phyloP scores from a whole-genome alignment of 1,139 yeast species.

The Spathaspora sp. region DNA sequence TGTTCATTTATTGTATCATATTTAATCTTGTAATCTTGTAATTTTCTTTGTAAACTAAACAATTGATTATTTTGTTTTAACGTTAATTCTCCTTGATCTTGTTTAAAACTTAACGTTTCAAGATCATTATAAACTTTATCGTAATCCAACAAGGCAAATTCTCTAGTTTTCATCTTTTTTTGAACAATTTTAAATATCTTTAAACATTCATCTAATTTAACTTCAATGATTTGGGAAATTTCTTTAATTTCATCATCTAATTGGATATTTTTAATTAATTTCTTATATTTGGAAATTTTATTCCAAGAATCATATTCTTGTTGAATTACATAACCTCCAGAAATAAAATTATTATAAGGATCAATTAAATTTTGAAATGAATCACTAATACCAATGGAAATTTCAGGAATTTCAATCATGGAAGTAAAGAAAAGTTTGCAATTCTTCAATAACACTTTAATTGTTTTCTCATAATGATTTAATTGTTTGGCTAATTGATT shows the following conservation, averaged over 20 bases:
- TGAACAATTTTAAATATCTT: constrained; percentile 25
- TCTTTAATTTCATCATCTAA: constrained; percentile 8
- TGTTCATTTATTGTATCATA: constrained; percentile 30
- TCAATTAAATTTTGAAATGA: constrained; percentile 24
- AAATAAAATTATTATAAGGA: constrained; percentile 23
- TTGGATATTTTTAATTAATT: constrained; percentile 6
- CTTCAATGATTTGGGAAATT: constrained; percentile 6
- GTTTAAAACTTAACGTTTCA: constrained; percentile 24
- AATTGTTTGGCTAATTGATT: constrained; percentile 23
- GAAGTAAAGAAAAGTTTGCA: constrained; percentile 13
- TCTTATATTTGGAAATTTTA: constrained; percentile 10
- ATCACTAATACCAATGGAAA: constrained; percentile 19
- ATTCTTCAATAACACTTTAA: constrained; percentile 22
- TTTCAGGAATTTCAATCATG: constrained; percentile 14
- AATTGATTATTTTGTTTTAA: constrained; percentile 30
- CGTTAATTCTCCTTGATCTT: constrained; percentile 22
- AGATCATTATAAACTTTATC: constrained; percentile 29
- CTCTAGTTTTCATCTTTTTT: constrained; percentile 27
- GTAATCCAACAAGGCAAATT: constrained; percentile 34
- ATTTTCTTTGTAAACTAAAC: constrained; percentile 31
- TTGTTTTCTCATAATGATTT: constrained; percentile 8
- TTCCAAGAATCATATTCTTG: constrained; percentile 13
- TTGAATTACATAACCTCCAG: constrained; percentile 7
- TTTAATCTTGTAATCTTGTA: constrained; percentile 24
- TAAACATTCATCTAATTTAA: constrained; percentile 21